Conservation (phyloP, 345 rosid genomes). For the Eucalyptus curtisii region DNA sequence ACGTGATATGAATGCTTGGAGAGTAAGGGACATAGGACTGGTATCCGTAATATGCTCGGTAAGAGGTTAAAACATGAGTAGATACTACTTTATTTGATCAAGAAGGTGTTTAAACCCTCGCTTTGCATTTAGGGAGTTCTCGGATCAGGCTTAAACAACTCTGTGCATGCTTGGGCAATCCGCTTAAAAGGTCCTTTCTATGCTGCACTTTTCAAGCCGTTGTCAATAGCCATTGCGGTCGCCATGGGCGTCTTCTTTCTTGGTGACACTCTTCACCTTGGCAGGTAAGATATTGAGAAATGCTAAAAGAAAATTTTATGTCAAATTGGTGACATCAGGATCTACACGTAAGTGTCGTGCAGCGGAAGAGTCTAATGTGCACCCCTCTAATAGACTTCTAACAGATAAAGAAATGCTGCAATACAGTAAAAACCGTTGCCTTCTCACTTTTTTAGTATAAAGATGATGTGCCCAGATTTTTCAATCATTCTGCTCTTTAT, state of each 20-base stretch:
- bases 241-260: slow-evolving; percentile 62
- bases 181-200: slow-evolving; percentile 60
- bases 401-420: neutral
- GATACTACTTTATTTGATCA: neutral
- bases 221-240: slow-evolving; percentile 67
- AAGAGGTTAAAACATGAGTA: slow-evolving; percentile 1
- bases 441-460: neutral
- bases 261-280: slow-evolving; percentile 58
- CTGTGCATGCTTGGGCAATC: slow-evolving; percentile 53
- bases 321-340: neutral
- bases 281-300: slow-evolving; percentile 29
- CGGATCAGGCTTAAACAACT: slow-evolving; percentile 42
- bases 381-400: neutral
- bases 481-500: neutral
- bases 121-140: slow-evolving; percentile 36
- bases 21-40: slow-evolving; percentile 36
- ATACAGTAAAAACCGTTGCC: neutral
- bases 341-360: neutral
- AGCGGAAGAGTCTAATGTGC: neutral
- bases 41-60: slow-evolving; percentile 75
- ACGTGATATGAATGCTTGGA: slow-evolving; percentile 54
- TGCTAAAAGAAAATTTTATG: neutral
- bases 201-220: slow-evolving; percentile 63
- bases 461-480: neutral
- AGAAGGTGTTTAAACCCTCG: neutral